Conservation (phyloP, 306 rosid species). For the Castanea sativa region DNA sequence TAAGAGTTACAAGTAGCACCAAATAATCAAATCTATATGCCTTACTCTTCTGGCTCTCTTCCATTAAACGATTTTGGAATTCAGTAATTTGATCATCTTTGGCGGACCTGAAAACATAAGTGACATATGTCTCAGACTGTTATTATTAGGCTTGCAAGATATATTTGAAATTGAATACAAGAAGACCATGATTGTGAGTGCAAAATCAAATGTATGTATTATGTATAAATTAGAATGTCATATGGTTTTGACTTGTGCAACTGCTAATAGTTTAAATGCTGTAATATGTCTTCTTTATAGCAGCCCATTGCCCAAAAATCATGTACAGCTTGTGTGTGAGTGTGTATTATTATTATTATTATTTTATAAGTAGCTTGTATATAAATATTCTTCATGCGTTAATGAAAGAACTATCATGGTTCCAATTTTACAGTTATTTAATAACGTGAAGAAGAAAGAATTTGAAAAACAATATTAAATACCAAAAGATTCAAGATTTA, state of each 20-base stretch:
- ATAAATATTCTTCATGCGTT: neutral
- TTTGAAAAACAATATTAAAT: no score
- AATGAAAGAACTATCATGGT: neutral
- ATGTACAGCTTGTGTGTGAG: neutral
- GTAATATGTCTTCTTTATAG: neutral
- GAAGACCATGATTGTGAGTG: neutral
- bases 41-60: slow-evolving; percentile 71
- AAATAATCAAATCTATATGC: neutral
- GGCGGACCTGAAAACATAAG: slow-evolving; percentile 47
- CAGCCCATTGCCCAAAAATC: neutral
- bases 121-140: slow-evolving; percentile 1
- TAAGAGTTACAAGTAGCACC: neutral
- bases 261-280: neutral
- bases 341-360: no score
- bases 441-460: no score
- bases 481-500: no score
- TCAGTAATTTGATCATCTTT: slow-evolving; percentile 48
- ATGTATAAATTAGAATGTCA: neutral
- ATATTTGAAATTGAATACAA: neutral
- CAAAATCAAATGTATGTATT: neutral
- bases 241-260: neutral
- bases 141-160: neutral
- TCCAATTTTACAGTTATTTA: slow-evolving; percentile 11
- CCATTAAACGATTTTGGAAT: slow-evolving; percentile 51
- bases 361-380: neutral